phyloP scores from a whole-genome alignment of 257 asterid species.

The Coffea eugenioides region DNA sequence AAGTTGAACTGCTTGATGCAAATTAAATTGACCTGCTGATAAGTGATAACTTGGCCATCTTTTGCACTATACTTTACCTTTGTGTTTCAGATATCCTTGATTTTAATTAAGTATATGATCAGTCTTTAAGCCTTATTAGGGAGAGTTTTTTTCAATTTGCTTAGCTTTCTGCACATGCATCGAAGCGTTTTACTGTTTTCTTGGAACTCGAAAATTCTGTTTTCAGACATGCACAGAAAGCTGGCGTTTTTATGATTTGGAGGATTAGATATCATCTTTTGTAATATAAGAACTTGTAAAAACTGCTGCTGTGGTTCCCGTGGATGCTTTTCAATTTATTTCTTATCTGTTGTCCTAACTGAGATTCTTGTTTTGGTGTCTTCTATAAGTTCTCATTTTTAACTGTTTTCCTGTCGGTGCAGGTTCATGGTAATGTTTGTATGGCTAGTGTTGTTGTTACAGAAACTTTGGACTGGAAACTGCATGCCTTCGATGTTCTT shows the following conservation, averaged over 20 bases:
- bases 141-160: neutral
- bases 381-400: neutral
- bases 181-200: neutral
- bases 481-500: slow-evolving; percentile 93
- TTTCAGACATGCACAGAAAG: too few species aligned
- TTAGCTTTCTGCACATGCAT: neutral
- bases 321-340: neutral
- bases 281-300: neutral
- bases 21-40: neutral
- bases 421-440: slow-evolving; percentile 99
- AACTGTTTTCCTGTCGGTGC: slow-evolving; percentile 31
- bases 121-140: neutral
- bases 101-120: neutral
- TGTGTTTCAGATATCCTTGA: neutral
- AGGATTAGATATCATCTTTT: neutral
- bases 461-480: slow-evolving; percentile 95
- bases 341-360: neutral
- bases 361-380: neutral
- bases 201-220: neutral
- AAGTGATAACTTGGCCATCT: neutral
- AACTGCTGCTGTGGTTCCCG: neutral
- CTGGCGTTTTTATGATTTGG: too few species aligned
- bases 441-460: slow-evolving; percentile 98
- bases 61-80: neutral
- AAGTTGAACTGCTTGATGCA: neutral